Evolutionary conservation across 2,329 filamentous ascomycete species (phyloP), one percentile per base, ranked within the genome.

Genomic region (Microcyclosporella mali): DNA sequence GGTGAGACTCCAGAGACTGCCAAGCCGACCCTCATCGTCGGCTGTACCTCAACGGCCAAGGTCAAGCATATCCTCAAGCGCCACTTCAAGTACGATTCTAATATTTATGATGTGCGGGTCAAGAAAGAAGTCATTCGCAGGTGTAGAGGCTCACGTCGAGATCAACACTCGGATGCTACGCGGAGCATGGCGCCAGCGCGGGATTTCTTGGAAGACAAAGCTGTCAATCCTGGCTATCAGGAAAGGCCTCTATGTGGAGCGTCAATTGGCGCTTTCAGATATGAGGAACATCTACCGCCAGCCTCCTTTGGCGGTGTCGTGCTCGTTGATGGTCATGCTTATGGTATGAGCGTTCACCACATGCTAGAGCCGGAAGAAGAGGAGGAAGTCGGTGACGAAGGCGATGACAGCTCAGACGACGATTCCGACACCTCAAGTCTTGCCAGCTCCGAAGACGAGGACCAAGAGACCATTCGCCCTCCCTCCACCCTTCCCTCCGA

Each of bases 331-430:
- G 81, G 85, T 42, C 81, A 84, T 62, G 79, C 86, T 0, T 92
- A 88, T 57, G 90, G 90, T 10, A 92, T 97, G 86, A 95, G 88
- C 16, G 90, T 97, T 0, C 90, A 97, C 59, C 90, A 97, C 64
- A 90, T 97, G 81, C 78, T 97, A 2, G 90, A 95, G 56, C 67
- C 70, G 10, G 70, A 77, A 9, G 77, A 75, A 45, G 72, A 76
- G 9, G 56, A 70, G 33, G 73, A 76, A 33, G 74, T 77, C 29
- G 67, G 64, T 3, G 67, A 70, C 3, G 61, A 59, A 19, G 64
- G 63, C 11, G 69, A 67, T 8, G 63, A 65, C 12, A 60, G 64
- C 1, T 62, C 66, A 12, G 58, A 66, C n/a, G 54, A 58, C 37
- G 57, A 61, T 12, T 56, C 55, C 9, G 56, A 58, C 12, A 52